Evolutionary conservation across 768 basidiomycete species (phyloP).

Genomic region (Inosperma sp.): DNA sequence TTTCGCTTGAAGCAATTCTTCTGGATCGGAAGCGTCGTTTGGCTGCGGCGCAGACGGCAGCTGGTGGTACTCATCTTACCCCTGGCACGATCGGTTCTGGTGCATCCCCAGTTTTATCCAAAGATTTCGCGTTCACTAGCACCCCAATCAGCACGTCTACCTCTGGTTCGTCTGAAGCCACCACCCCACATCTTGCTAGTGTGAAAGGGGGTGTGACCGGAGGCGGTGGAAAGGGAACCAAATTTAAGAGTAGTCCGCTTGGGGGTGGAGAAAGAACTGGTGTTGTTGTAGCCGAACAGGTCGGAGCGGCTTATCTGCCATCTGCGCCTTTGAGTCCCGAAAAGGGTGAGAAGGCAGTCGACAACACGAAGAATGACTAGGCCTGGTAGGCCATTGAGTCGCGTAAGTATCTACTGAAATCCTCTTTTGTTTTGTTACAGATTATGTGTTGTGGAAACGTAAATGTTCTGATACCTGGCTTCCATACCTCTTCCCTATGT

Average conservation of each 20-base stretch:
- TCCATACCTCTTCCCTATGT: no score
- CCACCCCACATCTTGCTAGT: not conserved
- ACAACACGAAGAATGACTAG: conserved; percentile 16
- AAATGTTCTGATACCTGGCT: no score
- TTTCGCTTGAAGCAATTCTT: conserved; percentile 55
- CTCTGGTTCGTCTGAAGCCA: not conserved
- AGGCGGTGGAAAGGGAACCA: conserved; percentile 15
- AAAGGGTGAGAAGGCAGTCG: conserved; percentile 1
- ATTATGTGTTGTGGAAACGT: no score
- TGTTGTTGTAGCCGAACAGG: conserved; percentile 47
- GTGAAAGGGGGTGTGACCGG: not conserved
- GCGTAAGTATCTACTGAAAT: no score
- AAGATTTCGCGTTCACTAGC: conserved; percentile 3
- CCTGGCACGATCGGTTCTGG: not conserved
- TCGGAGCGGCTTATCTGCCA: conserved; percentile 32
- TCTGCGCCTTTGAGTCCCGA: conserved; percentile 14
- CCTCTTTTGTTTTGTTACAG: no score
- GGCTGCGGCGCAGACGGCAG: conserved; percentile 14
- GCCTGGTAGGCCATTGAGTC: no score
- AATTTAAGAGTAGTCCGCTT: conserved; percentile 75
- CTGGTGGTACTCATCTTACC: not conserved
- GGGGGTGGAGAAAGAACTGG: conserved; percentile 38
- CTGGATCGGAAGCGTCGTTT: conserved; percentile 61
- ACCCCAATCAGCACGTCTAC: not conserved
- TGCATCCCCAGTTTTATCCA: not conserved